A percentile compares a stretch with the other conserved stretches of the same genome.
These are phyloP conservation scores for Saccharomycopsis amapae DNA, from an alignment of 805 yeast species.

Conservation along the genomic window DNA sequence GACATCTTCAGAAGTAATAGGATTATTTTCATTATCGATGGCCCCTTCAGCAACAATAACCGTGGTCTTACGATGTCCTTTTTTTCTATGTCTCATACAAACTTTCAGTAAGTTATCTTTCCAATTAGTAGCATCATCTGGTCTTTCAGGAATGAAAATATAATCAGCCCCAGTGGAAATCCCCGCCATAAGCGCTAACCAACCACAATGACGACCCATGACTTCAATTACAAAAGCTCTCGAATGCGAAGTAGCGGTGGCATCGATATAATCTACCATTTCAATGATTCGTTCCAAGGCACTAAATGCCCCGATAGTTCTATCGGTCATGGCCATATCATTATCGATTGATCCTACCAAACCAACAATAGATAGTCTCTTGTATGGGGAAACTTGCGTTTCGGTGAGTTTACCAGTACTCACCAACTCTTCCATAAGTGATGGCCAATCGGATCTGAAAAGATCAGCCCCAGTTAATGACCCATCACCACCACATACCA, in stretches of 20 bases:
- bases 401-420: slow-evolving; percentile 47
- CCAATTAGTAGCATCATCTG: slow-evolving; percentile 73
- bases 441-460: slow-evolving; percentile 93
- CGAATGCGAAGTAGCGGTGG: slow-evolving; percentile 95
- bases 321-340: slow-evolving; percentile 96
- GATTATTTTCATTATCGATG: slow-evolving; percentile 68
- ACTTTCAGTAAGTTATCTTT: slow-evolving; percentile 68
- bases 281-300: slow-evolving; percentile 89
- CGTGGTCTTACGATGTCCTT: slow-evolving; percentile 89
- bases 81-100: slow-evolving; percentile 69
- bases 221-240: slow-evolving; percentile 97
- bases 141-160: slow-evolving; percentile 90
- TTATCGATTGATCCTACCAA: slow-evolving; percentile 96
- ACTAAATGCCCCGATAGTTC: slow-evolving; percentile 94
- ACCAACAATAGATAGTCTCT: slow-evolving; percentile 73
- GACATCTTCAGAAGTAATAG: slow-evolving; percentile 75
- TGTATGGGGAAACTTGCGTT: slow-evolving; percentile 44
- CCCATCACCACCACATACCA: slow-evolving; percentile 99
- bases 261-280: slow-evolving; percentile 93
- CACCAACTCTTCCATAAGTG: slow-evolving; percentile 66
- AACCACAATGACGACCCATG: slow-evolving; percentile 99
- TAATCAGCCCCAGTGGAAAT: slow-evolving; percentile 94
- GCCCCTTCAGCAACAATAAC: slow-evolving; percentile 99
- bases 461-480: slow-evolving; percentile 96
- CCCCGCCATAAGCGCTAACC: slow-evolving; percentile 98